Evolutionary conservation across 345 rosid species (phyloP).

Genomic region (Lepidium aucheri): DNA sequence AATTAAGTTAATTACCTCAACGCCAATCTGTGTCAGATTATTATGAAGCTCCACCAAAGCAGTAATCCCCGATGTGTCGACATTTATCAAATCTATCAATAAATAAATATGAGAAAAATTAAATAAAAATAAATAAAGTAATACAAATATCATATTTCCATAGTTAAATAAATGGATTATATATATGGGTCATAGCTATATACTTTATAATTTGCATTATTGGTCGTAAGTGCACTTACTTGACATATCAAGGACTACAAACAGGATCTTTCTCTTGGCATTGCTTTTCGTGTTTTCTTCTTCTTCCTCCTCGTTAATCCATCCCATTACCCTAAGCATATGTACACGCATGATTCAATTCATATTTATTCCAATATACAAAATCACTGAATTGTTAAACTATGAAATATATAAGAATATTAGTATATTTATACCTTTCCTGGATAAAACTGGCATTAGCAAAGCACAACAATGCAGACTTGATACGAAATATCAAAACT

Average conservation of each 20-base stretch:
- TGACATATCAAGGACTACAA: conserved; percentile 77
- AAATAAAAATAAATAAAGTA: neutral
- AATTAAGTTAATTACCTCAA: conserved; percentile 38
- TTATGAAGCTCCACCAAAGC: conserved; percentile 56
- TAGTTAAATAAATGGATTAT: too few species aligned
- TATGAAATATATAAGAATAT: too few species aligned
- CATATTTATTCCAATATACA: neutral
- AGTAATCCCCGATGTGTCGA: conserved; percentile 78
- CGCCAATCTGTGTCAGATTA: conserved; percentile 37
- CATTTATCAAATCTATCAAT: conserved; percentile 47
- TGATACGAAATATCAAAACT: conserved; percentile 48
- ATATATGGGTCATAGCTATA: neutral
- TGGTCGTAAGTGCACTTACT: conserved; percentile 38
- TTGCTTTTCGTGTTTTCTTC: conserved; percentile 16
- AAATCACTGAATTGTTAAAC: neutral
- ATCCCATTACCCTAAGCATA: conserved; percentile 46
- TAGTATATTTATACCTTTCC: conserved; percentile 42
- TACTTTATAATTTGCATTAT: neutral
- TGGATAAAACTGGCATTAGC: conserved; percentile 72
- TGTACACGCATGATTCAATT: neutral
- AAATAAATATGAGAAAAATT: neutral
- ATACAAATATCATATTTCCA: too few species aligned
- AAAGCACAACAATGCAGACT: conserved; percentile 77
- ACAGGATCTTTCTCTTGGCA: conserved; percentile 29
- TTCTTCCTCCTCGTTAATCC: conserved; percentile 33